Base-by-base conservation (phyloP, 371 early-diverging fungal genomes). In the Mortierella polycephala region DNA sequence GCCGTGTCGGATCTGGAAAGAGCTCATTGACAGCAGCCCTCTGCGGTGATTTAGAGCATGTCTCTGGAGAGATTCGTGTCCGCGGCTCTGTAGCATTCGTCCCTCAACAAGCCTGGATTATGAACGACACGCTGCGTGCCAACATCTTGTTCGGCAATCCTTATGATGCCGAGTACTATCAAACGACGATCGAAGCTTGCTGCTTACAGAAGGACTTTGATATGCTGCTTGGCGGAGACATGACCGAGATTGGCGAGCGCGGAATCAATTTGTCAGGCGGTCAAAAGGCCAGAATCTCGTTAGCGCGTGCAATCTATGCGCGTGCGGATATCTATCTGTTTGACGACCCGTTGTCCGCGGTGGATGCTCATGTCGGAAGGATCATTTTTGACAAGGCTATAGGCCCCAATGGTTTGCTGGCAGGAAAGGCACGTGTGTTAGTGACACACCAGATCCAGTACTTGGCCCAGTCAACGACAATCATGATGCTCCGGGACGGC, bases 91-190 rank as follows among this genome's bases (percentile, higher is more conserved):
- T 95, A 10, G 95, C 96, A 5, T 97, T 96, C 77, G 96, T 93
- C 0, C 88, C 95, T 14, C 96, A 97, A 80, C 88, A 81, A 57
- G 89, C 99, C 30, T 97, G 96, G 96, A 92, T 98, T 37, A 91
- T 93, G 91, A 96, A 95, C 68, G 91, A 91, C 41, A 92, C 95
- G 1, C 60, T 98, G 12, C 87, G 93, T 39, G 94, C 96, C 49
- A 98, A 98, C 81, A 93, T 98, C 69, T 75, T 93, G n/a, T 97
- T 98, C 88, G 97, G 97, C 16, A 84, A 85, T 68, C 86, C 85
- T 7, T 94, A 83, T 69, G 94, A 96, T 54, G 84, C 84, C 18
- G 83, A 81, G 20, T 93, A 91, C 49, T 98, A 97, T 74, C 85
- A 93, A 9, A 46, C 62, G 60, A 81, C 82, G 12, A 57, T 87